Percentiles rank a stretch among this genome's conserved stretches.
Evolutionary conservation across 768 basidiomycete species (phyloP).

Genomic region (Fomitopsis pulvina): DNA sequence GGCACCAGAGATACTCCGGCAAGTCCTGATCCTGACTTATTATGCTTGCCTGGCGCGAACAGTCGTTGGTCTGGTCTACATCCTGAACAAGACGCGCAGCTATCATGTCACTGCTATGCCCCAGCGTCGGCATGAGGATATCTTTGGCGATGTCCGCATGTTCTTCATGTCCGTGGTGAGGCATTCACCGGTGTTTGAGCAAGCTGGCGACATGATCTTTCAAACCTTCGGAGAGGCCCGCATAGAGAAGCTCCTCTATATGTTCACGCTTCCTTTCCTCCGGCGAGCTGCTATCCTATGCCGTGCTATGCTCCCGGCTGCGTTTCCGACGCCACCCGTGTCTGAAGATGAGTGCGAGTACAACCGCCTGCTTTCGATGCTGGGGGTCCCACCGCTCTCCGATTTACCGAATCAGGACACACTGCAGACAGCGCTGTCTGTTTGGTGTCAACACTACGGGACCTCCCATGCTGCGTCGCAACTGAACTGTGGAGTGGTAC

Average conservation of each 20-base stretch:
- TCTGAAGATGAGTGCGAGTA: constrained; percentile 61
- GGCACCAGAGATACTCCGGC: constrained; percentile 81
- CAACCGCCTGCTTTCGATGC: constrained; percentile 60
- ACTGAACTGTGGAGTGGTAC: constrained; percentile 66
- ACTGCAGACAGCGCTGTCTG: constrained; percentile 80
- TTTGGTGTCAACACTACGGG: constrained; percentile 89
- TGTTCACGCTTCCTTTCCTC: constrained; percentile 88
- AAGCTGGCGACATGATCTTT: constrained; percentile 73
- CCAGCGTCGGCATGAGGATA: constrained; percentile 52
- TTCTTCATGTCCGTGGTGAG: constrained; percentile 90
- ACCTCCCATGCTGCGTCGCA: constrained; percentile 75
- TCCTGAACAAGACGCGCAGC: constrained; percentile 66
- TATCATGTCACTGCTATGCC: constrained; percentile 33
- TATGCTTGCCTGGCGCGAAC: constrained; percentile 86
- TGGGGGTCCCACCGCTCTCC: constrained; percentile 76
- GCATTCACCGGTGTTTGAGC: constrained; percentile 83
- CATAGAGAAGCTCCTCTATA: constrained; percentile 81
- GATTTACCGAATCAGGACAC: constrained; percentile 80
- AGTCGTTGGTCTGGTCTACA: constrained; percentile 79
- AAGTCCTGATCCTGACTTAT: constrained; percentile 84
- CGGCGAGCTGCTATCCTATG: constrained; percentile 83
- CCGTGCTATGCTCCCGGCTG: constrained; percentile 61
- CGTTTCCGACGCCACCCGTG: constrained; percentile 47
- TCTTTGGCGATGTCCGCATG: constrained; percentile 83
- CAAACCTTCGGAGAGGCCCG: constrained; percentile 77